phyloP scores from a whole-genome alignment of 768 basidiomycete genomes.

The Mycena rosella region DNA sequence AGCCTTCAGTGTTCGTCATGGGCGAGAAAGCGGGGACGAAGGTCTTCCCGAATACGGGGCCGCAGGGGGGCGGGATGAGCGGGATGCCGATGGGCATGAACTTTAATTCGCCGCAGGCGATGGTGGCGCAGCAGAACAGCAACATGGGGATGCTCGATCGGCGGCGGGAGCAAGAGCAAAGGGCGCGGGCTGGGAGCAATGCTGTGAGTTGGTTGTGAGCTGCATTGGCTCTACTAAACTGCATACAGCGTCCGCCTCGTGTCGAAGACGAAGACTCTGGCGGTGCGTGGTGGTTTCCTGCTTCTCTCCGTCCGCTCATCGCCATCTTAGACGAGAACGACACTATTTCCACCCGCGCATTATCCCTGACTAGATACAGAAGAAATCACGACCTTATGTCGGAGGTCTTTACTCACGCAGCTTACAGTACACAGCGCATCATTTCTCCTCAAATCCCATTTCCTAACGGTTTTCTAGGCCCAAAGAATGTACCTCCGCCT shows the following conservation, averaged over 20 bases:
- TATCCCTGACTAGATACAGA: conserved; percentile 79
- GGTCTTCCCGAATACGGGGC: conserved; percentile 53
- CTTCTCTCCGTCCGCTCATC: neutral
- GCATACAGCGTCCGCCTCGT: conserved; percentile 51
- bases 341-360: conserved; percentile 76
- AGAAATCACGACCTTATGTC: conserved; percentile 91
- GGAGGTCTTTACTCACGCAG: conserved; percentile 82
- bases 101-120: conserved; percentile 67
- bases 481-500: conserved; percentile 56
- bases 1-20: conserved; percentile 76
- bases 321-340: conserved; percentile 70
- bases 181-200: conserved; percentile 61
- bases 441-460: neutral
- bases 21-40: conserved; percentile 84
- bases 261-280: conserved; percentile 76
- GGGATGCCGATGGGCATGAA: conserved; percentile 45
- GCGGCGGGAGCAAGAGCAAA: conserved; percentile 67
- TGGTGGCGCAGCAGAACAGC: conserved; percentile 80
- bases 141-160: conserved; percentile 81
- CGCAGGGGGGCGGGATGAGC: conserved; percentile 38
- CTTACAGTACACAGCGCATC: conserved; percentile 65
- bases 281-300: conserved; percentile 51
- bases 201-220: conserved; percentile 20
- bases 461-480: conserved; percentile 42
- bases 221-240: conserved; percentile 20